Conservation (phyloP, 441 rosid species). For the Arabidopsis lyrata region DNA sequence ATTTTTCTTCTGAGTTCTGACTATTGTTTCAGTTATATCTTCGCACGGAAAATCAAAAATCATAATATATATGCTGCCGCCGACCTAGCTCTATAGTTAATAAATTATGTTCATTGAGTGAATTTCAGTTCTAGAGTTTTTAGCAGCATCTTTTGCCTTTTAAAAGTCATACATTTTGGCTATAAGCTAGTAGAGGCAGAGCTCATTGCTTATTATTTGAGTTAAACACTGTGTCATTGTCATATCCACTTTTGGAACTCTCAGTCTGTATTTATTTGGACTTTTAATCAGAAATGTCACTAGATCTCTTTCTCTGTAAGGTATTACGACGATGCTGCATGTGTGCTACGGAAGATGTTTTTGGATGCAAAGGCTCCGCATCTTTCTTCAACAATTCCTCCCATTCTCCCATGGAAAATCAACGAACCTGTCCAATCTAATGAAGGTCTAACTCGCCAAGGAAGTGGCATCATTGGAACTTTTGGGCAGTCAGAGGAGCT, state of each 20-base stretch:
- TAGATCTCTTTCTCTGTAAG: conserved; percentile 48
- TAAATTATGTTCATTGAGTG: conserved; percentile 6
- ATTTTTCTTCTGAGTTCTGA: conserved; percentile 23
- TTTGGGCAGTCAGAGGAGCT: conserved; percentile 99
- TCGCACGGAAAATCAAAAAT: conserved; percentile 3
- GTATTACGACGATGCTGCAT: conserved; percentile 99
- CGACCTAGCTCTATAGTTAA: conserved; percentile 7
- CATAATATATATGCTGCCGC: conserved; percentile 8
- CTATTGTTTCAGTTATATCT: neutral
- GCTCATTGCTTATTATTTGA: conserved; percentile 11
- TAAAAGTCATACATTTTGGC: neutral
- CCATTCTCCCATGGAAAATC: conserved; percentile 93
- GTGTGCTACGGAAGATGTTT: conserved; percentile 95
- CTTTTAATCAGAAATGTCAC: conserved; percentile 33
- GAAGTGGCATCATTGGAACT: conserved; percentile 97
- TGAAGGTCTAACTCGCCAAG: conserved; percentile 97
- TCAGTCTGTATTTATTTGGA: conserved; percentile 21
- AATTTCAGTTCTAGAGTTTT: conserved; percentile 9
- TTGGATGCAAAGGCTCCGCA: conserved; percentile 99
- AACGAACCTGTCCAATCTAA: conserved; percentile 85
- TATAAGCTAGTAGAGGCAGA: conserved; percentile 21
- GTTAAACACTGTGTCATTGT: neutral
- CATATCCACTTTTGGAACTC: conserved; percentile 19
- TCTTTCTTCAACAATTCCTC: conserved; percentile 91
- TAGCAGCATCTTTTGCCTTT: conserved; percentile 13